phyloP scores from a whole-genome alignment of 768 basidiomycete species.

The Symmetrospora coprosmae region DNA sequence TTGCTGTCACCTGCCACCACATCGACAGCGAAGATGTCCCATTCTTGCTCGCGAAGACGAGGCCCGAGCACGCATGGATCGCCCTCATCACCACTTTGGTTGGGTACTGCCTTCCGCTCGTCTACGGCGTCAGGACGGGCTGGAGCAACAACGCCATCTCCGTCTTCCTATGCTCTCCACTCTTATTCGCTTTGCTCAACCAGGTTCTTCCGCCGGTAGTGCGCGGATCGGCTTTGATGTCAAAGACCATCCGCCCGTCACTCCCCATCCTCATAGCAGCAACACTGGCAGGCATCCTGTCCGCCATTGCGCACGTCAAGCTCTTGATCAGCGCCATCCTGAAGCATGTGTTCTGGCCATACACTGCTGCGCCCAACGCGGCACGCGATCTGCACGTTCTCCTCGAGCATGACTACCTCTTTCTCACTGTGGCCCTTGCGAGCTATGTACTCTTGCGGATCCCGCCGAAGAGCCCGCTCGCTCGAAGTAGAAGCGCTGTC shows the following conservation, averaged over 20 bases:
- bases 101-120: background rate
- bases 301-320: background rate
- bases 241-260: background rate
- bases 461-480: background rate
- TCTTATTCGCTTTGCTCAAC: background rate
- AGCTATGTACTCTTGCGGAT: background rate
- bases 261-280: background rate
- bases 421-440: background rate
- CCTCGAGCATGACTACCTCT: background rate
- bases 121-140: background rate
- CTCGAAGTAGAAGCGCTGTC: background rate
- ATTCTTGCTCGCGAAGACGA: background rate
- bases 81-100: background rate
- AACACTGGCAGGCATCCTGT: background rate
- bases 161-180: background rate
- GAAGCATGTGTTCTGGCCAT: background rate
- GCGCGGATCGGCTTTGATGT: background rate
- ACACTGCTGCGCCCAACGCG: background rate
- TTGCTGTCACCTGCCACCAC: background rate
- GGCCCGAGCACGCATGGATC: background rate
- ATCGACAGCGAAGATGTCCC: background rate
- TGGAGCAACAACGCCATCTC: constrained; percentile 2
- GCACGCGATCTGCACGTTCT: constrained; percentile 1
- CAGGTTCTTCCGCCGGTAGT: background rate
- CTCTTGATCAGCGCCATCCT: background rate